phyloP scores from a whole-genome alignment of 2,329 filamentous ascomycete genomes.

The Phialophora verrucosa region DNA sequence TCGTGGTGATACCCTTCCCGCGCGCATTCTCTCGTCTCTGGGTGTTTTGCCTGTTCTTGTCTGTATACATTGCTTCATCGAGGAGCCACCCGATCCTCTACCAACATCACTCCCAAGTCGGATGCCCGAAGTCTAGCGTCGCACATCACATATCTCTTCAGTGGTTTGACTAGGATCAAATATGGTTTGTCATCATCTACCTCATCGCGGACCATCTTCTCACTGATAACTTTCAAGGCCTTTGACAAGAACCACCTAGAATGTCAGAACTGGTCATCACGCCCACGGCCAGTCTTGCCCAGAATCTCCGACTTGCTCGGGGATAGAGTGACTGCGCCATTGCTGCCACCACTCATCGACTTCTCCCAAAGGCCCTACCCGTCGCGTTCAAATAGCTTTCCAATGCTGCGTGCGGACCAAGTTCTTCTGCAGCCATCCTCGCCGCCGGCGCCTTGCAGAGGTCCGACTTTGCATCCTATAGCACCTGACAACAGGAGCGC shows the following conservation, averaged over 20 bases:
- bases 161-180: not conserved
- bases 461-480: not conserved
- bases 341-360: not conserved
- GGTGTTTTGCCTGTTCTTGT: not conserved
- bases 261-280: not conserved
- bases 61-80: not conserved
- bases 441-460: not conserved
- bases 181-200: not conserved
- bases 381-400: slow-evolving; percentile 13
- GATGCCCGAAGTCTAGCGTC: not conserved
- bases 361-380: not conserved
- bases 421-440: not conserved
- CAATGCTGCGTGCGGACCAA: slow-evolving; percentile 9
- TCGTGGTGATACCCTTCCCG: not conserved
- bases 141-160: not conserved
- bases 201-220: not conserved
- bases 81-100: not conserved
- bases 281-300: slow-evolving; percentile 8
- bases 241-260: not conserved
- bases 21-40: not conserved
- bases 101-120: not conserved
- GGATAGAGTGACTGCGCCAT: not conserved
- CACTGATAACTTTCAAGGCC: not conserved
- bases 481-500: not conserved
- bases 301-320: slow-evolving; percentile 22